A percentile compares a stretch with the other conserved stretches of the same genome.
Evolutionary conservation across 306 rosid genomes (phyloP).

Genomic region (Sicyos edulis): DNA sequence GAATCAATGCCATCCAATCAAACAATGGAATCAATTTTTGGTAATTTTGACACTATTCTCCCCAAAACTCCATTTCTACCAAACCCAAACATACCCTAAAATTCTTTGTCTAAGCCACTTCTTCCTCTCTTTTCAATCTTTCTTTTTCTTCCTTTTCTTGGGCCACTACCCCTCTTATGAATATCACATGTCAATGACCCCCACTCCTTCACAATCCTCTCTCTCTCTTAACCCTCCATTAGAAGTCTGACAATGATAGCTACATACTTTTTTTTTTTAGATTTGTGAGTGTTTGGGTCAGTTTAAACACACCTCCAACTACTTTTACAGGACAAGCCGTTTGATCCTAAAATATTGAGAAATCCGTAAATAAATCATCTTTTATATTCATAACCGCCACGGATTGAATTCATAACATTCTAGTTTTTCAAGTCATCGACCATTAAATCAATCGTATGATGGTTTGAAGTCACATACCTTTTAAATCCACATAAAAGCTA

Average conservation of each 20-base stretch:
- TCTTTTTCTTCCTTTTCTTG: constrained; percentile 21
- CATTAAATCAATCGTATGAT: too few species aligned
- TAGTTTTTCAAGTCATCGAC: too few species aligned
- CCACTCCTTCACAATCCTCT: constrained; percentile 10
- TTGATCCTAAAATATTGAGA: too few species aligned
- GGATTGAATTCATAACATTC: too few species aligned
- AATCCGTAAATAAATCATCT: too few species aligned
- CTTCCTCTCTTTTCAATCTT: constrained; percentile 9
- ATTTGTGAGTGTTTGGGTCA: too few species aligned
- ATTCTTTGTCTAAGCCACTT: not conserved
- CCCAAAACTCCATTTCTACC: constrained; percentile 1
- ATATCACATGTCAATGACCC: constrained; percentile 18
- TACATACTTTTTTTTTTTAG: not conserved
- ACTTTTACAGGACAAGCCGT: too few species aligned
- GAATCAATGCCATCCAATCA: constrained; percentile 19
- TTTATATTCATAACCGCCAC: too few species aligned
- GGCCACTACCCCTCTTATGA: constrained; percentile 20
- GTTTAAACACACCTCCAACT: too few species aligned
- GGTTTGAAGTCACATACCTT: constrained; percentile 6
- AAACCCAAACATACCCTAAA: constrained; percentile 7
- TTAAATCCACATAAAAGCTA: constrained; percentile 4
- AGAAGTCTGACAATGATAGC: constrained; percentile 10
- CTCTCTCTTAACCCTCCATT: constrained; percentile 17
- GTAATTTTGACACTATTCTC: not conserved
- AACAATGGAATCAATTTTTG: constrained; percentile 14